Conservation (phyloP, 805 yeast species). For the Suhomyces pyralidae region DNA sequence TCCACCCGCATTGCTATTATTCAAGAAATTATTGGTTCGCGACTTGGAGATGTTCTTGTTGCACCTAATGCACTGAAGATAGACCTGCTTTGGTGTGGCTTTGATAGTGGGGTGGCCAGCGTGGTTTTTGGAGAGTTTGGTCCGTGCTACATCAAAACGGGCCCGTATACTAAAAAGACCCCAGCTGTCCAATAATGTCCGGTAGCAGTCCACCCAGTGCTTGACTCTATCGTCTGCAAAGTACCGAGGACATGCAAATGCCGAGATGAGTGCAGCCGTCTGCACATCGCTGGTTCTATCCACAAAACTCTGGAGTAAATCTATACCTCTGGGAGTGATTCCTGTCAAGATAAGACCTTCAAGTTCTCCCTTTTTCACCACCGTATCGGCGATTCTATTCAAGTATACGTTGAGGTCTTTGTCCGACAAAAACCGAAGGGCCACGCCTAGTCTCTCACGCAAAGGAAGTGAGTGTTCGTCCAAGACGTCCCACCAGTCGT, state of each 20-base stretch:
- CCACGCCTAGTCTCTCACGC: constrained; percentile 86
- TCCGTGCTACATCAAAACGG: constrained; percentile 75
- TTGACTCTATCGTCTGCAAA: constrained; percentile 71
- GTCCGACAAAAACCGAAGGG: constrained; percentile 80
- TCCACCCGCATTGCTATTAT: constrained; percentile 4
- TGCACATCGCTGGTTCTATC: constrained; percentile 89
- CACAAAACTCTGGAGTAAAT: constrained; percentile 79
- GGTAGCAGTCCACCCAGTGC: constrained; percentile 73
- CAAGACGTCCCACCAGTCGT: constrained; percentile 94
- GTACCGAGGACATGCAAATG: constrained; percentile 82
- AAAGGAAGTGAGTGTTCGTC: constrained; percentile 87
- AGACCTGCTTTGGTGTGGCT: constrained; percentile 69
- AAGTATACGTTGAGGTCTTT: constrained; percentile 71
- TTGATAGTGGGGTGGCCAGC: constrained; percentile 47
- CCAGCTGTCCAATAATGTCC: constrained; percentile 76
- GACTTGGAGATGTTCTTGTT: constrained; percentile 61
- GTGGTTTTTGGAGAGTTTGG: constrained; percentile 55
- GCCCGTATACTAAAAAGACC: constrained; percentile 74
- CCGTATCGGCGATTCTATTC: constrained; percentile 65
- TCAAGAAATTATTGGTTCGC: constrained; percentile 13
- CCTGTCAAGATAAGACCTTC: constrained; percentile 93
- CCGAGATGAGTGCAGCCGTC: constrained; percentile 78
- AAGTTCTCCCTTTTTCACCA: constrained; percentile 74
- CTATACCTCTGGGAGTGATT: constrained; percentile 80
- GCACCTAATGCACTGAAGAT: constrained; percentile 78